Conservation (phyloP, 352 stramenopile species). For the Globisporangium parvum region DNA sequence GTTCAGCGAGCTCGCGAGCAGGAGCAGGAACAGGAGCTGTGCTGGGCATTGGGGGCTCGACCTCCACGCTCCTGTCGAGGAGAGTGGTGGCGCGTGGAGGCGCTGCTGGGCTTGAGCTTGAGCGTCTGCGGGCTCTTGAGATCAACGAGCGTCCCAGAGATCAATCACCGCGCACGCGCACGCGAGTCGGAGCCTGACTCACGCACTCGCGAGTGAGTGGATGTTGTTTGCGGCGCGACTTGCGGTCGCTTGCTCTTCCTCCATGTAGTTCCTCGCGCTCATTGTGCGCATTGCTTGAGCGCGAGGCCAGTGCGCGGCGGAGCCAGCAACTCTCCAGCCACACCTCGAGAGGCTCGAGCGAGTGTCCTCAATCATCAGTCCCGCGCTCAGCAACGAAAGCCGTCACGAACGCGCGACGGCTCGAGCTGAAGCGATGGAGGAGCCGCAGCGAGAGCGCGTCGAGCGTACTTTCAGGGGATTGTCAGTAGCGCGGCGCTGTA, state of each 20-base stretch:
- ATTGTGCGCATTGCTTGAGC: not conserved
- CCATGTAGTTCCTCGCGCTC: not conserved
- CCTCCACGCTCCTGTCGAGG: too few relatives aligned
- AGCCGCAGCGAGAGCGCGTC: not conserved
- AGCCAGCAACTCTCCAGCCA: not conserved
- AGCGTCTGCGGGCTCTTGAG: too few relatives aligned
- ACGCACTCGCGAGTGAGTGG: too few relatives aligned
- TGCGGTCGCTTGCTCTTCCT: not conserved
- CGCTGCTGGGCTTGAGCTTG: too few relatives aligned
- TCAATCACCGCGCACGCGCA: too few relatives aligned
- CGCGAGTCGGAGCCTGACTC: too few relatives aligned
- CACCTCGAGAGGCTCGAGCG: not conserved
- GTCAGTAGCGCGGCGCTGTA: not conserved
- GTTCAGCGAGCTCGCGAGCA: slow-evolving; percentile 2
- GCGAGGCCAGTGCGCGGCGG: not conserved
- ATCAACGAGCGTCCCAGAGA: too few relatives aligned
- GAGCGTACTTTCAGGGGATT: not conserved
- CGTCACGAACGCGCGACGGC: not conserved
- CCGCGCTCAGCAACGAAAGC: not conserved
- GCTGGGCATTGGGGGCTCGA: too few relatives aligned
- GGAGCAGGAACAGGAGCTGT: too few relatives aligned
- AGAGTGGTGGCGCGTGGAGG: too few relatives aligned
- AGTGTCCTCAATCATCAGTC: slow-evolving; percentile 2
- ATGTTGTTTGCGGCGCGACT: too few relatives aligned
- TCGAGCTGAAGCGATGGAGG: not conserved